A percentile compares a stretch with the other conserved stretches of the same genome.
Conservation (phyloP, 495 filamentous ascomycete genomes). For the Penicillium cinerascens region DNA sequence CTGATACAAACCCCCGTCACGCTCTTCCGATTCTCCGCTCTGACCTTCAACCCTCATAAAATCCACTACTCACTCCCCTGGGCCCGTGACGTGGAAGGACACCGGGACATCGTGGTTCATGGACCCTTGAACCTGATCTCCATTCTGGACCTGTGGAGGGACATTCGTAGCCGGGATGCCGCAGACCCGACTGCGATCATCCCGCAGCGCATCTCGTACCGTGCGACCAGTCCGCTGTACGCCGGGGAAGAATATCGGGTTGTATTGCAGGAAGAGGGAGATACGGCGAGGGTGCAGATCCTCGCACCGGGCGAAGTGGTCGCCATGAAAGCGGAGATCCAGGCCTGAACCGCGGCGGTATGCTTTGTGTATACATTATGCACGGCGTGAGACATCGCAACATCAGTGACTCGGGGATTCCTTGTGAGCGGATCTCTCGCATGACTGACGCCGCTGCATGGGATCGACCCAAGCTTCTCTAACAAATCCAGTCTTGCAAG, state of each 20-base stretch:
- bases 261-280: slow-evolving; percentile 34
- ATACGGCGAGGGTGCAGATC: slow-evolving; percentile 35
- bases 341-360: too few species aligned
- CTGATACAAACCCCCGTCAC: slow-evolving; percentile 52
- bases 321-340: slow-evolving; percentile 50
- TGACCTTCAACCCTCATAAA: slow-evolving; percentile 71
- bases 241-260: slow-evolving; percentile 51
- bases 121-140: slow-evolving; percentile 61
- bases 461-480: too few species aligned
- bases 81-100: slow-evolving; percentile 57
- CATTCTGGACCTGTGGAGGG: slow-evolving; percentile 63
- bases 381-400: too few species aligned
- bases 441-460: too few species aligned
- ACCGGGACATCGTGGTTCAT: slow-evolving; percentile 58
- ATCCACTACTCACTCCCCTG: slow-evolving; percentile 65
- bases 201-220: slow-evolving; percentile 53
- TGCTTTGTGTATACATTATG: too few species aligned
- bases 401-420: too few species aligned
- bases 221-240: slow-evolving; percentile 59
- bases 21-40: slow-evolving; percentile 67
- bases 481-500: too few species aligned
- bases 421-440: too few species aligned
- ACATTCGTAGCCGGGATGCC: slow-evolving; percentile 22
- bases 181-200: slow-evolving; percentile 20
- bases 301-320: slow-evolving; percentile 36